Evolutionary conservation across 371 early-diverging fungal species (phyloP), one percentile per base, ranked within the genome.

Genomic region (Mortierella sp.): DNA sequence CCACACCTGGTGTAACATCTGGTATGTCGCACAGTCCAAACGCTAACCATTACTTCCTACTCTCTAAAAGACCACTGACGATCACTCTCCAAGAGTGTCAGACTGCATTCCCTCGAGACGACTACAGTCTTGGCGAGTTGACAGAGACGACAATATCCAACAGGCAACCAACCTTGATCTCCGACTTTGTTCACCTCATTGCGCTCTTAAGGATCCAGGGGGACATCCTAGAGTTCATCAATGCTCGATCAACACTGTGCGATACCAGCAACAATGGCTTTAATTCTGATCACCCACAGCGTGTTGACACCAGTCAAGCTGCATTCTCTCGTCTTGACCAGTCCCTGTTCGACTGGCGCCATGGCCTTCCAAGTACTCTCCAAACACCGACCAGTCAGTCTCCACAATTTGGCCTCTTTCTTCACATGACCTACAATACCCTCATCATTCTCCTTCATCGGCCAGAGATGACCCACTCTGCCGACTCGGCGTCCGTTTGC

Each of bases 361-460:
- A 74, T 7, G 79, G 80, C 12, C 62, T 88, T 12, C 86, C 86
- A 0, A 63, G 66, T 1, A 53, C 50, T 14, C 44, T 85, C 9
- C 84, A 82, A 45, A 82, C 82, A 45, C 67, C 80, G 8, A 81
- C 85, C 6, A 79, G 80, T 10, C 82, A 85, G 9, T 63, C 81
- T 45, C 63, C 84, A 12, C 81, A 81, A n/a, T 60, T 81, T 14
- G 84, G 85, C 48, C 85, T 86, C 40, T 67, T 67, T 28, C 60
- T 85, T 2, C 92, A 92, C 57, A 82, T 93, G 79, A 82, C 90
- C 0, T 94, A 91, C 65, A 89, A 93, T 66, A 91, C 91, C 0
- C 83, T 90, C 31, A 60, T 91, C 47, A 90, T 93, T 44, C 74
- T 93, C 13, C 81, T 93, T 0, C 93, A 94, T 59, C 89, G 93